These are phyloP conservation scores for Phytophthora boehmeriae DNA, from an alignment of 352 stramenopile genomes.

Conservation along the genomic window DNA sequence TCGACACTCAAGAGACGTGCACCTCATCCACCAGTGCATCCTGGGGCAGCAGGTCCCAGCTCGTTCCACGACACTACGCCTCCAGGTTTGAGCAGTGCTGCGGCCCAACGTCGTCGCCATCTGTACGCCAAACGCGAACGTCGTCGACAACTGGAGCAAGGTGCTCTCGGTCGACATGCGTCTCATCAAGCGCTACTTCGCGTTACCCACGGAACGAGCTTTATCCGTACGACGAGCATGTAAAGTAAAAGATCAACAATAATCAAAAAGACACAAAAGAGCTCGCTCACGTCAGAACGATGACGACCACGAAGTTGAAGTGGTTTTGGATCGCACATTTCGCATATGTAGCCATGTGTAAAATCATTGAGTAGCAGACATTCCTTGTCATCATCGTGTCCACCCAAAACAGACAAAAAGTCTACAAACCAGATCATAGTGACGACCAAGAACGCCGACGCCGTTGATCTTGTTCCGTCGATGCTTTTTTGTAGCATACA, in stretches of 20 bases:
- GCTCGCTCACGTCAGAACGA: background rate
- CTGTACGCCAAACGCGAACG: conserved; percentile 21
- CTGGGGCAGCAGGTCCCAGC: conserved; percentile 9
- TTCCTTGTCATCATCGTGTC: too few species aligned
- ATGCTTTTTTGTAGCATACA: too few species aligned
- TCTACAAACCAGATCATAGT: too few species aligned
- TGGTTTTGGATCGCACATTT: conserved; percentile 7
- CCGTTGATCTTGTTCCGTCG: too few species aligned
- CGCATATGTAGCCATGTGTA: conserved; percentile 10
- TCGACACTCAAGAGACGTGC: conserved; percentile 36
- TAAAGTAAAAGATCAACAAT: conserved; percentile 23
- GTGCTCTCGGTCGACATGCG: conserved; percentile 18
- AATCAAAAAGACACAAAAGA: background rate
- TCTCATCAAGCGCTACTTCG: conserved; percentile 28
- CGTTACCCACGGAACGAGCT: conserved; percentile 5
- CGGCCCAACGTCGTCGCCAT: conserved; percentile 20
- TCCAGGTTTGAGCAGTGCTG: conserved; percentile 24
- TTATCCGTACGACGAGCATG: conserved; percentile 31
- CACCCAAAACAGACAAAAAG: too few species aligned
- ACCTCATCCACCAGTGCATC: conserved; percentile 6
- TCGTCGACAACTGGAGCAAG: conserved; percentile 26
- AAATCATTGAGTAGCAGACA: background rate
- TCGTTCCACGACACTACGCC: conserved; percentile 24
- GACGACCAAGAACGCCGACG: too few species aligned
- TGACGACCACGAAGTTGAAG: conserved; percentile 13